Evolutionary conservation across 2,329 filamentous ascomycete genomes (phyloP).

Genomic region (Pestalotiopsis fici): DNA sequence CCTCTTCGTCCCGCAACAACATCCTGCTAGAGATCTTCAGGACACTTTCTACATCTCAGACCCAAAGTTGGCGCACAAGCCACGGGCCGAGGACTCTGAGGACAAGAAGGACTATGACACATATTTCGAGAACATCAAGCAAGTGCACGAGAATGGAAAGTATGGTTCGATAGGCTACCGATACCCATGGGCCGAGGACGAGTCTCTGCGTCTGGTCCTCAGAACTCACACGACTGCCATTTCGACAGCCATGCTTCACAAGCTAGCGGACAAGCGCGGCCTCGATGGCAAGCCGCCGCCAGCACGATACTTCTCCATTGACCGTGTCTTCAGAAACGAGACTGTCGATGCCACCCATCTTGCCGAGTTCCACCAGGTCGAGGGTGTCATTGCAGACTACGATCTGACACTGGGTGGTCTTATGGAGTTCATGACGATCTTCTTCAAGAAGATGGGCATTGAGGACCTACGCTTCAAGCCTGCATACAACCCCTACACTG

Average conservation of each 20-base stretch:
- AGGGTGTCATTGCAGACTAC: conserved; percentile 91
- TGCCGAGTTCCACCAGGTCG: conserved; percentile 97
- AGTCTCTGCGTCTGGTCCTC: conserved; percentile 84
- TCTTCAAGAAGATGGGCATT: conserved; percentile 98
- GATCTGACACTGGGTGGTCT: conserved; percentile 87
- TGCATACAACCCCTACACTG: conserved; percentile 92
- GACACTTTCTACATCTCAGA: conserved; percentile 99
- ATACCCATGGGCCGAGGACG: conserved; percentile 88
- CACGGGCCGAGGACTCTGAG: conserved; percentile 56
- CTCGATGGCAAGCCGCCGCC: conserved; percentile 65
- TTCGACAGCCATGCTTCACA: conserved; percentile 87
- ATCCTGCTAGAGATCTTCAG: conserved; percentile 94
- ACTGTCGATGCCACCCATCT: conserved; percentile 95
- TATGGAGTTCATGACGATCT: conserved; percentile 90
- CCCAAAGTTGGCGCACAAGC: conserved; percentile 72
- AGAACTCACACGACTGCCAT: conserved; percentile 96
- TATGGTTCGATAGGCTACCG: conserved; percentile 96
- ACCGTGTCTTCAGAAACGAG: conserved; percentile 95
- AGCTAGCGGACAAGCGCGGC: conserved; percentile 79
- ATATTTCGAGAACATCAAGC: conserved; percentile 86
- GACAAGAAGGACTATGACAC: conserved; percentile 71
- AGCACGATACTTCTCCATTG: conserved; percentile 97
- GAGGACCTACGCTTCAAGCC: conserved; percentile 90
- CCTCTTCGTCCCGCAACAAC: conserved; percentile 95
- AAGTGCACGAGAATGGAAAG: conserved; percentile 88